These are phyloP conservation scores for Logfia minima DNA, from an alignment of 129 eudicot genomes.

Conservation along the genomic window DNA sequence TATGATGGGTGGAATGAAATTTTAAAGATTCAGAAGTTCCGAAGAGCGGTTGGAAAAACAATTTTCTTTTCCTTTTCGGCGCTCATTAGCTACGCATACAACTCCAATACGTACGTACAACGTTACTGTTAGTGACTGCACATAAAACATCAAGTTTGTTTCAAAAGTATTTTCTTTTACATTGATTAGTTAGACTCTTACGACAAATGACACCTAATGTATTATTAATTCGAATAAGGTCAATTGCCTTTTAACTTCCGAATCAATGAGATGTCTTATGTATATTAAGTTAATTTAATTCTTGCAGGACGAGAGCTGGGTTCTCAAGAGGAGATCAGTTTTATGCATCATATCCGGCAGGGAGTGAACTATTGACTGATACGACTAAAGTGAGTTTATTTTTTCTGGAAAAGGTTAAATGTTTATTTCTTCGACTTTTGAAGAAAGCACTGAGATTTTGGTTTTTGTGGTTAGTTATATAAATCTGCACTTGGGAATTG, in stretches of 20 bases:
- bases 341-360: constrained; percentile 95
- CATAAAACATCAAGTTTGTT: neutral
- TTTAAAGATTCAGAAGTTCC: constrained; percentile 74
- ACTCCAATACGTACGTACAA: constrained; percentile 69
- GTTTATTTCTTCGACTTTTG: constrained; percentile 17
- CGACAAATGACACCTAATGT: neutral
- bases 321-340: constrained; percentile 86
- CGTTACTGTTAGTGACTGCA: neutral
- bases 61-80: constrained; percentile 63
- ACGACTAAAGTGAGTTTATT: constrained; percentile 57
- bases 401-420: neutral
- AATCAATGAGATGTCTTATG: neutral
- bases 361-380: constrained; percentile 85
- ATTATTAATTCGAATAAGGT: neutral
- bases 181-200: neutral
- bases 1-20: constrained; percentile 59
- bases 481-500: constrained; percentile 85
- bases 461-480: constrained; percentile 54
- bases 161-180: neutral
- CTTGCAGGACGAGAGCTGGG: constrained; percentile 83
- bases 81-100: constrained; percentile 65
- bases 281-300: neutral
- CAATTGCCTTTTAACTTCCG: neutral
- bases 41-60: constrained; percentile 64
- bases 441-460: constrained; percentile 4